Evolutionary conservation across 2,329 filamentous ascomycete species (phyloP).

Genomic region (Thielaviopsis musarum): DNA sequence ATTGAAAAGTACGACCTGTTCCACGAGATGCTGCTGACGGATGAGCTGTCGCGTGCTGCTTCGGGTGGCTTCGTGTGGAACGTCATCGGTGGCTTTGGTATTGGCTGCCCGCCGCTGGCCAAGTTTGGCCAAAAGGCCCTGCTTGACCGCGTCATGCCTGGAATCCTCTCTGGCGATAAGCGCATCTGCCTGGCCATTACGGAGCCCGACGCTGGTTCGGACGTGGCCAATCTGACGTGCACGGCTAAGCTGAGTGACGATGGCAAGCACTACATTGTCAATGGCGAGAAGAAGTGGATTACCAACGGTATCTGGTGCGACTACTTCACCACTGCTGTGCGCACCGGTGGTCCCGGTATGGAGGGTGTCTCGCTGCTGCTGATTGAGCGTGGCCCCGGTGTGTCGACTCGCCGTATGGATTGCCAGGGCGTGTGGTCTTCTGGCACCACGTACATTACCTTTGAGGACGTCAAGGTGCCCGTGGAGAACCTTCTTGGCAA

Average conservation of each 20-base stretch:
- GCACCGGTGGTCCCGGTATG: slow-evolving; percentile 80
- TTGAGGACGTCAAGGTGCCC: slow-evolving; percentile 97
- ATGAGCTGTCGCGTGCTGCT: slow-evolving; percentile 77
- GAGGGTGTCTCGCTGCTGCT: slow-evolving; percentile 81
- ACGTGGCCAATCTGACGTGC: slow-evolving; percentile 89
- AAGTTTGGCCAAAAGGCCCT: slow-evolving; percentile 81
- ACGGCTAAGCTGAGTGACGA: slow-evolving; percentile 91
- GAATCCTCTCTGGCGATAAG: slow-evolving; percentile 82
- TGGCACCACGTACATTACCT: slow-evolving; percentile 93
- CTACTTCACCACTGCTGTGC: slow-evolving; percentile 94
- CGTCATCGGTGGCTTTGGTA: slow-evolving; percentile 88
- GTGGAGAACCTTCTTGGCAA: slow-evolving; percentile 98
- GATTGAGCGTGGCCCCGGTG: slow-evolving; percentile 79
- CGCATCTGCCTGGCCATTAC: slow-evolving; percentile 95
- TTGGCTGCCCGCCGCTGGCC: slow-evolving; percentile 78
- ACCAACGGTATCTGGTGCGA: slow-evolving; percentile 95
- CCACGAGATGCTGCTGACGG: slow-evolving; percentile 90
- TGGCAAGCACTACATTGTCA: slow-evolving; percentile 98
- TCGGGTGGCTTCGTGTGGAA: slow-evolving; percentile 96
- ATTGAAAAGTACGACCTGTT: slow-evolving; percentile 94
- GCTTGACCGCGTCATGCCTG: slow-evolving; percentile 74
- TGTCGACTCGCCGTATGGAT: slow-evolving; percentile 90
- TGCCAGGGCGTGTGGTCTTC: slow-evolving; percentile 94
- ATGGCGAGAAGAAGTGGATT: slow-evolving; percentile 99
- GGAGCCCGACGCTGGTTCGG: slow-evolving; percentile 84